These are phyloP conservation scores for Tuber microsphaerosporum DNA, from an alignment of 495 filamentous ascomycete species.

Conservation along the genomic window DNA sequence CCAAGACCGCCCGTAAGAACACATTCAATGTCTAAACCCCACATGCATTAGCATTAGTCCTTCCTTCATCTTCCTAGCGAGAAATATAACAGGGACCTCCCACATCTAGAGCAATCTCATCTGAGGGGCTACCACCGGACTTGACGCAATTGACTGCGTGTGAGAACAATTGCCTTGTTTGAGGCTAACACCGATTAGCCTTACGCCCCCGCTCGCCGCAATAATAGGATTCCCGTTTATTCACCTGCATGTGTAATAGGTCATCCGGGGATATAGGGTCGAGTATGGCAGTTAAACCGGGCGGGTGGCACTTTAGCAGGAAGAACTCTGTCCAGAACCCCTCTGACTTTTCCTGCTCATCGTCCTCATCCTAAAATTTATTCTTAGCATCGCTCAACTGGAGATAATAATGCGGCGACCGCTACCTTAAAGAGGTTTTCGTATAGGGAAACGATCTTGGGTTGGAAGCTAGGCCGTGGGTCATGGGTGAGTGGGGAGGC, in stretches of 20 bases:
- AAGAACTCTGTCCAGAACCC: conserved; percentile 98
- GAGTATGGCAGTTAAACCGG: conserved; percentile 59
- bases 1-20: conserved; percentile 71
- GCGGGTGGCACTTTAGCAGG: conserved; percentile 68
- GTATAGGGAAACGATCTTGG: conserved; percentile 87
- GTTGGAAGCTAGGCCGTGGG: conserved; percentile 85
- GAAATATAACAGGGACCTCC: conserved; percentile 14
- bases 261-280: conserved; percentile 63
- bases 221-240: conserved; percentile 7
- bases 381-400: not conserved
- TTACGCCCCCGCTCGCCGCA: not conserved
- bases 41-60: conserved; percentile 14
- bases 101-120: conserved; percentile 85
- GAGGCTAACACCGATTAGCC: conserved; percentile 46
- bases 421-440: conserved; percentile 76
- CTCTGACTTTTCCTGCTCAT: conserved; percentile 63
- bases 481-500: conserved; percentile 88
- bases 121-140: conserved; percentile 54
- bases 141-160: conserved; percentile 64
- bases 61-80: not conserved
- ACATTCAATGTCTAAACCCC: conserved; percentile 70
- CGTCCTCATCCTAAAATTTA: conserved; percentile 50
- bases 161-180: conserved; percentile 71
- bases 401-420: conserved; percentile 2
- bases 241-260: conserved; percentile 63